Percentiles rank a stretch among this genome's conserved stretches.
These are phyloP conservation scores for Phytopythium chamaehyphon DNA, from an alignment of 352 stramenopile genomes.

Conservation along the genomic window DNA sequence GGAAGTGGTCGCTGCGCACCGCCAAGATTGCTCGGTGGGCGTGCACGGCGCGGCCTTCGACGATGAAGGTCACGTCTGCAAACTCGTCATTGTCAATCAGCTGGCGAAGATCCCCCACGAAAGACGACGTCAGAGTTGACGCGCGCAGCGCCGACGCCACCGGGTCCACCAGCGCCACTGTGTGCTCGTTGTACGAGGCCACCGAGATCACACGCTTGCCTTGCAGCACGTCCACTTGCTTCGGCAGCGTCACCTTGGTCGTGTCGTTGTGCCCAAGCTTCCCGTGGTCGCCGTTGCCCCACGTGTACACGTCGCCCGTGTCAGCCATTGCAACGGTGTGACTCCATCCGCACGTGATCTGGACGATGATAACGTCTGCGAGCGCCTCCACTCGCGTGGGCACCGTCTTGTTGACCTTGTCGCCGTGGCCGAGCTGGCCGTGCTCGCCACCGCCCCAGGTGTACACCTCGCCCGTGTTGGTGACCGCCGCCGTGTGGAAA, in stretches of 20 bases:
- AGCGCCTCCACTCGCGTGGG: conserved; percentile 91
- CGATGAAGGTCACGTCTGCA: conserved; percentile 84
- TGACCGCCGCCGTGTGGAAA: conserved; percentile 85
- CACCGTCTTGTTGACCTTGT: conserved; percentile 95
- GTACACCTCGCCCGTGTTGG: conserved; percentile 82
- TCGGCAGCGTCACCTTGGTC: conserved; percentile 93
- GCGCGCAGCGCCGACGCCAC: conserved; percentile 62
- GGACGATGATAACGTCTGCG: conserved; percentile 84
- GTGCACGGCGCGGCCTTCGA: conserved; percentile 80
- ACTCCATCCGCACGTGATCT: conserved; percentile 96
- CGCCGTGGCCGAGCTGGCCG: conserved; percentile 94
- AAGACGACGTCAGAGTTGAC: conserved; percentile 80
- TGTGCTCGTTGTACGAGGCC: conserved; percentile 98
- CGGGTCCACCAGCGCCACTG: conserved; percentile 88
- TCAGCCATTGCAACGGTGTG: conserved; percentile 94
- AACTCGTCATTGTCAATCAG: conserved; percentile 91
- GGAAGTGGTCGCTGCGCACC: conserved; percentile 93
- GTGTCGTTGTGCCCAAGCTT: conserved; percentile 94
- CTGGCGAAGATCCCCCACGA: conserved; percentile 88
- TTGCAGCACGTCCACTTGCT: conserved; percentile 89
- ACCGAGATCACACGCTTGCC: conserved; percentile 93
- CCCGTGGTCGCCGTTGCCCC: conserved; percentile 91
- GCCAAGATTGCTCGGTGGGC: conserved; percentile 91
- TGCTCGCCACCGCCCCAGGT: conserved; percentile 91
- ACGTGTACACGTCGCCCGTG: conserved; percentile 92